Evolutionary conservation across 495 filamentous ascomycete genomes (phyloP).

Genomic region (Chaetomidium leptoderma): DNA sequence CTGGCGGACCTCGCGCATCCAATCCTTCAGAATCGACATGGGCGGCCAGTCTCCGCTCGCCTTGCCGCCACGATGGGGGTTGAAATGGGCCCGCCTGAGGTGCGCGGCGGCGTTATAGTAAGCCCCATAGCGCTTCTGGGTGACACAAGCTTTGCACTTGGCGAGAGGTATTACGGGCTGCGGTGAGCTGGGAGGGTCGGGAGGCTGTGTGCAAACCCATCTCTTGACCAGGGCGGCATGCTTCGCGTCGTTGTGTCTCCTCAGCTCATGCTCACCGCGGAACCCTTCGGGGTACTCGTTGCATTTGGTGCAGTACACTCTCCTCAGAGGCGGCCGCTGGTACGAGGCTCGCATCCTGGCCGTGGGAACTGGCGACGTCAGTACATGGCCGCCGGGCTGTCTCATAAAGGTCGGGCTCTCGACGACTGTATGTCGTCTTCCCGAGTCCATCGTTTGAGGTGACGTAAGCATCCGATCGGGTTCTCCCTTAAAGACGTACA

Average conservation of each 20-base stretch:
- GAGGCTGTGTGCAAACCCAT: slow-evolving; percentile 64
- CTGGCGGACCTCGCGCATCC: slow-evolving; percentile 72
- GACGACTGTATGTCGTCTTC: slow-evolving; percentile 46
- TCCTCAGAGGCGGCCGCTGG: slow-evolving; percentile 68
- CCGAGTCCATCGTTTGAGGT: slow-evolving; percentile 33
- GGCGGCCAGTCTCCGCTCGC: slow-evolving; percentile 80
- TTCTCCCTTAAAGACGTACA: slow-evolving; percentile 35
- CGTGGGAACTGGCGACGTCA: slow-evolving; percentile 38
- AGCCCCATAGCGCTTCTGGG: slow-evolving; percentile 78
- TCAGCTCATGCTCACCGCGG: slow-evolving; percentile 88
- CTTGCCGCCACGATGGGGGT: slow-evolving; percentile 71
- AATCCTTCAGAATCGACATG: slow-evolving; percentile 79
- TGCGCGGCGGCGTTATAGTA: slow-evolving; percentile 98
- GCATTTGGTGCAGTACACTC: slow-evolving; percentile 74
- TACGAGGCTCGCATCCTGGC: slow-evolving; percentile 66
- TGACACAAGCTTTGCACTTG: slow-evolving; percentile 84
- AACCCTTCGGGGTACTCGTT: slow-evolving; percentile 82
- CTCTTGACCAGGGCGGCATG: slow-evolving; percentile 70
- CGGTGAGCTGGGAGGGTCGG: slow-evolving; percentile 38
- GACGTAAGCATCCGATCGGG: slow-evolving; percentile 31
- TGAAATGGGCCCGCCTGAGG: slow-evolving; percentile 83
- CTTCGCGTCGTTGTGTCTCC: slow-evolving; percentile 77
- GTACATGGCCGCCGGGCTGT: slow-evolving; percentile 33
- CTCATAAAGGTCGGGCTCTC: slow-evolving; percentile 44
- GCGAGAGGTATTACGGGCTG: slow-evolving; percentile 64